Evolutionary conservation across 768 basidiomycete genomes (phyloP).

Genomic region (Hericium rajendrae): DNA sequence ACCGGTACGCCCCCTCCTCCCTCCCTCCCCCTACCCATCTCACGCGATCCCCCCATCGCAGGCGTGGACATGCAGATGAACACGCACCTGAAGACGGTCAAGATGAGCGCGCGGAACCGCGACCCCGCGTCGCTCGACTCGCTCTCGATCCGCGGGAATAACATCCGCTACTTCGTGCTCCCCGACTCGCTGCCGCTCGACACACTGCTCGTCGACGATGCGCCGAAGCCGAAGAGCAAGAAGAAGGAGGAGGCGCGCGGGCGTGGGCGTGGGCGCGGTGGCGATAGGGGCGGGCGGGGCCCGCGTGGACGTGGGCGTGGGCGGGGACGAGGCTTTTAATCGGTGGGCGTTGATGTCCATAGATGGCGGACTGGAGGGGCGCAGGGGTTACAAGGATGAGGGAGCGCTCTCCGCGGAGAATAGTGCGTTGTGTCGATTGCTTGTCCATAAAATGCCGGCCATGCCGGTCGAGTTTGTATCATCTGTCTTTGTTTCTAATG

Average conservation of each 20-base stretch:
- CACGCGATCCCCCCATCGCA: slow-evolving; percentile 23
- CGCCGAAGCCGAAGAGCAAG: slow-evolving; percentile 88
- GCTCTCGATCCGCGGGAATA: slow-evolving; percentile 93
- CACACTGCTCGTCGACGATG: slow-evolving; percentile 94
- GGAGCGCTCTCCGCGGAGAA: neutral
- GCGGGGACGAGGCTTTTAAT: slow-evolving; percentile 26
- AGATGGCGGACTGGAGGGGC: neutral
- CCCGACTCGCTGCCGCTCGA: slow-evolving; percentile 95
- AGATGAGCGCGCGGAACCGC: slow-evolving; percentile 88
- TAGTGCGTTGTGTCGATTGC: slow-evolving; percentile 2
- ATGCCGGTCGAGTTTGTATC: neutral
- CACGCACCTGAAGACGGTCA: slow-evolving; percentile 95
- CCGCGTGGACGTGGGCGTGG: slow-evolving; percentile 47
- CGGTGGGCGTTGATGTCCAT: neutral
- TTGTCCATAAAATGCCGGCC: slow-evolving; percentile 1
- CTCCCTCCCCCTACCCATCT: neutral
- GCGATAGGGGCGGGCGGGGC: slow-evolving; percentile 40
- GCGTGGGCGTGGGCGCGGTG: slow-evolving; percentile 40
- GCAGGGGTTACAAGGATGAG: neutral
- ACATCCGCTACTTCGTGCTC: slow-evolving; percentile 93
- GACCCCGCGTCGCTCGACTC: slow-evolving; percentile 82
- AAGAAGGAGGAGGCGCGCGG: slow-evolving; percentile 82
- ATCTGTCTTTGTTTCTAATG: neutral
- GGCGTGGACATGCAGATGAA: slow-evolving; percentile 99
- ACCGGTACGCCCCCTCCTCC: slow-evolving; percentile 49